These are phyloP conservation scores for Nephelium lappaceum DNA, from an alignment of 345 rosid genomes.

Conservation along the genomic window DNA sequence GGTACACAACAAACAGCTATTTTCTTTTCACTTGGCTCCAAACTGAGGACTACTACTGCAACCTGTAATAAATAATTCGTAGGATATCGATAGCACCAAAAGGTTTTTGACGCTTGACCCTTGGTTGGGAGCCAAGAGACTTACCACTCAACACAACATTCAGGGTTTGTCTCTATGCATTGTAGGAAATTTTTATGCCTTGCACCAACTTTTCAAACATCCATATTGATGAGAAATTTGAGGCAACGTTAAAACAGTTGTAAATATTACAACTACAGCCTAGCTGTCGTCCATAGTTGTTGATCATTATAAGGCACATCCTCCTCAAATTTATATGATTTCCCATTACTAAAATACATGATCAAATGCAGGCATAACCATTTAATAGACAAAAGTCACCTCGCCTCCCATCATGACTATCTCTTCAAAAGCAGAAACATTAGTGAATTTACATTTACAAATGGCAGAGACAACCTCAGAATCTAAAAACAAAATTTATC, in stretches of 20 bases:
- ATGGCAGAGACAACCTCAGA: neutral
- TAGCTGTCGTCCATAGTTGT: neutral
- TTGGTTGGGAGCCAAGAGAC: too few relatives aligned
- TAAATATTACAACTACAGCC: neutral
- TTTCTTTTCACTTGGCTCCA: too few relatives aligned
- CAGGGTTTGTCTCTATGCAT: too few relatives aligned
- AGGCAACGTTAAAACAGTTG: neutral
- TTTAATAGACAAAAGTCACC: slow-evolving; percentile 1
- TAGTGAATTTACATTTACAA: neutral
- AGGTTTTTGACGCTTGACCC: too few relatives aligned
- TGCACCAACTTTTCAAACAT: too few relatives aligned
- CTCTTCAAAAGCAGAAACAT: neutral
- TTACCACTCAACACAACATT: too few relatives aligned
- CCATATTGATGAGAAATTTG: neutral
- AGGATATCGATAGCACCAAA: too few relatives aligned
- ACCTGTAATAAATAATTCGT: too few relatives aligned
- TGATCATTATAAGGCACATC: neutral
- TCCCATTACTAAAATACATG: neutral
- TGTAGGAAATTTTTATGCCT: too few relatives aligned
- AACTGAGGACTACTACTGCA: too few relatives aligned
- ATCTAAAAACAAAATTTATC: neutral
- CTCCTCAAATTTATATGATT: neutral
- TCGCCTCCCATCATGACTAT: neutral
- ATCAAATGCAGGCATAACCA: neutral
- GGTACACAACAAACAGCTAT: neutral